Evolutionary conservation across 805 yeast genomes (phyloP), one percentile per base, ranked within the genome.

Genomic region (Wilhelminamyces savonicus): DNA sequence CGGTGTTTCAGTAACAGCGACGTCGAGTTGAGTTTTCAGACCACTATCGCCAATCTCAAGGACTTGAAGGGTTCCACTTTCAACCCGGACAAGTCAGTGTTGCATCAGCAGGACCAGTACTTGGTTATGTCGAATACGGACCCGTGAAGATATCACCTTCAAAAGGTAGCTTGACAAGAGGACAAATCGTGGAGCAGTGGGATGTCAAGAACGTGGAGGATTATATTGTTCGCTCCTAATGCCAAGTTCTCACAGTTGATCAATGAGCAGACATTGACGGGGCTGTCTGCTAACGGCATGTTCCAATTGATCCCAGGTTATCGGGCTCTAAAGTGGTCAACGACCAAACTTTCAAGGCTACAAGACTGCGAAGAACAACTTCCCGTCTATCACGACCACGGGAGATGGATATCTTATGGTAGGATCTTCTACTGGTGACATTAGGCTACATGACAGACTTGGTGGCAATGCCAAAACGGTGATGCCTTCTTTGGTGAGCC

Each of bases 101-200:
- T 87, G 27, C 94, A 85, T 48, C 73, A 74, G 44, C 78, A 76
- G 41, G 96, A 87, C 56, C 62, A 74, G 16, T 54, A 74, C 0
- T 67, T 87, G 68, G 63, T 87, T 17, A 48, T 87, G 42, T 84
- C 80, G 44, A 77, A 74, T 46, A 59, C 65, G 2, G 47, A 53
- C 4, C 56, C 66, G 23, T 46, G 47, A 14, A 35, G 30, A 24
- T 58, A 65, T 24, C 66, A 62, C 18, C 50, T 87, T 27, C 83
- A 69, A 57, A 72, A 75, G 41, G 72, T 86, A 86, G 96, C 58
- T 55, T 87, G 28, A 82, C 74, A 47, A 69, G 76, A 34, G 96
- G 95, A 10, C 65, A 78, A 46, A 69, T 87, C 30, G 81, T 87
- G n/a, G 95, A 87, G 50, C 92, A 84, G 48, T 87, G 94, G 92